Evolutionary conservation across 1,284 basidiomycete genomes (phyloP).

Genomic region (Ceratorhiza oryzae-sativae): DNA sequence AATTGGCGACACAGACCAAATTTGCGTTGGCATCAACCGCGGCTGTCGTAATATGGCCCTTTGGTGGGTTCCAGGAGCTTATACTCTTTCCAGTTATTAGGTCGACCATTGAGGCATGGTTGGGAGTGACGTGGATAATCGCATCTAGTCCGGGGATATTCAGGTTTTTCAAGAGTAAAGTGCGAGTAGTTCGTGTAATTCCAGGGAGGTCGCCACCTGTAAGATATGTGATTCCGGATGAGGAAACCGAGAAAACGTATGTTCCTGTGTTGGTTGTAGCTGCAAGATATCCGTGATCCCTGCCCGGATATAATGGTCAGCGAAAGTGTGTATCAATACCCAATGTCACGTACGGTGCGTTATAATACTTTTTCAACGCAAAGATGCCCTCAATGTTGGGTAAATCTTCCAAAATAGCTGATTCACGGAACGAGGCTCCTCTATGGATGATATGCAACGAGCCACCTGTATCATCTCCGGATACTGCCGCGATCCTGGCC

Average conservation of each 20-base stretch:
- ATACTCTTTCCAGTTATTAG: constrained; percentile 9
- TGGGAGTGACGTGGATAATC: constrained; percentile 21
- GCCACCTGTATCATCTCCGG: constrained; percentile 83
- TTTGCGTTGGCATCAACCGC: neutral
- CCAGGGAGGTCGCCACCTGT: constrained; percentile 4
- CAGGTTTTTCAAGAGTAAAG: constrained; percentile 9
- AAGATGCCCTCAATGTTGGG: constrained; percentile 68
- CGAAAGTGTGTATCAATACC: neutral
- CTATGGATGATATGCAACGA: constrained; percentile 83
- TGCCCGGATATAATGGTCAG: neutral
- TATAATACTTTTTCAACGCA: constrained; percentile 62
- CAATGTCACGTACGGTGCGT: constrained; percentile 58
- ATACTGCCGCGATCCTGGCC: constrained; percentile 83
- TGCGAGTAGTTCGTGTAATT: constrained; percentile 4
- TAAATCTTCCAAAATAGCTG: constrained; percentile 68
- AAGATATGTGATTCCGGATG: neutral
- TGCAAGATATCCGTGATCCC: neutral
- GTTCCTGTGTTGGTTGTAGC: constrained; percentile 14
- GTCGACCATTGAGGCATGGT: constrained; percentile 3
- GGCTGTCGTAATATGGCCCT: constrained; percentile 14
- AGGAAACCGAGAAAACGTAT: constrained; percentile 16
- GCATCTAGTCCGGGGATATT: constrained; percentile 11
- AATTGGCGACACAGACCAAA: constrained; percentile 9
- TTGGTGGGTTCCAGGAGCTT: constrained; percentile 27
- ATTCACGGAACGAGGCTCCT: constrained; percentile 82